Percentiles rank a stretch among this genome's conserved stretches.
Conservation (phyloP, 2,329 filamentous ascomycete species). For the Leptographium galeiforme region DNA sequence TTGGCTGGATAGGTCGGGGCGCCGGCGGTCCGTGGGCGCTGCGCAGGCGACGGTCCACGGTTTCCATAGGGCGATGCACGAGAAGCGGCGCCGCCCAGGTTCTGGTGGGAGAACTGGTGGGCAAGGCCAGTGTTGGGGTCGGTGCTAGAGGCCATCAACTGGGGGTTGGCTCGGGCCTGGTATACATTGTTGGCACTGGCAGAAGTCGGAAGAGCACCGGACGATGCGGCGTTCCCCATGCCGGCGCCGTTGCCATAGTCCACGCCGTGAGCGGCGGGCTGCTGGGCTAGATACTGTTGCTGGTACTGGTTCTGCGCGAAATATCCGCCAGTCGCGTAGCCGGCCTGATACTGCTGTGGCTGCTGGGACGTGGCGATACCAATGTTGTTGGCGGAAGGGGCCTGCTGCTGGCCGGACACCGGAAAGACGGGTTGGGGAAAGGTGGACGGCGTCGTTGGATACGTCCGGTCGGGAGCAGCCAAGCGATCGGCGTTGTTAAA, state of each 20-base stretch:
- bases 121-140: constrained; percentile 84
- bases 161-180: constrained; percentile 41
- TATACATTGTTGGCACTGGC: constrained; percentile 19
- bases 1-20: constrained; percentile 46
- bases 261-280: constrained; percentile 9
- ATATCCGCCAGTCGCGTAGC: constrained; percentile 36
- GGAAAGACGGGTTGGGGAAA: constrained; percentile 80
- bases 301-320: constrained; percentile 40
- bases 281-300: constrained; percentile 20
- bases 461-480: constrained; percentile 51
- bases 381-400: constrained; percentile 20
- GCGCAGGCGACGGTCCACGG: constrained; percentile 53
- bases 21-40: constrained; percentile 76
- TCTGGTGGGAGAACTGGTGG: constrained; percentile 95
- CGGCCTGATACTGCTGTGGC: constrained; percentile 30
- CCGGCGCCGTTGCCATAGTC: constrained; percentile 7
- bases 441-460: constrained; percentile 84
- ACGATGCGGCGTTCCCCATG: not conserved
- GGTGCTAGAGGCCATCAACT: constrained; percentile 36
- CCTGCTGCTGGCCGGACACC: constrained; percentile 23
- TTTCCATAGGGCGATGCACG: constrained; percentile 57
- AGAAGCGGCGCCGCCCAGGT: constrained; percentile 56
- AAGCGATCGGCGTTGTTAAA: constrained; percentile 53
- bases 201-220: not conserved
- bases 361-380: constrained; percentile 29